phyloP scores from a whole-genome alignment of 1,284 basidiomycete species.

The Trametes polyzona region DNA sequence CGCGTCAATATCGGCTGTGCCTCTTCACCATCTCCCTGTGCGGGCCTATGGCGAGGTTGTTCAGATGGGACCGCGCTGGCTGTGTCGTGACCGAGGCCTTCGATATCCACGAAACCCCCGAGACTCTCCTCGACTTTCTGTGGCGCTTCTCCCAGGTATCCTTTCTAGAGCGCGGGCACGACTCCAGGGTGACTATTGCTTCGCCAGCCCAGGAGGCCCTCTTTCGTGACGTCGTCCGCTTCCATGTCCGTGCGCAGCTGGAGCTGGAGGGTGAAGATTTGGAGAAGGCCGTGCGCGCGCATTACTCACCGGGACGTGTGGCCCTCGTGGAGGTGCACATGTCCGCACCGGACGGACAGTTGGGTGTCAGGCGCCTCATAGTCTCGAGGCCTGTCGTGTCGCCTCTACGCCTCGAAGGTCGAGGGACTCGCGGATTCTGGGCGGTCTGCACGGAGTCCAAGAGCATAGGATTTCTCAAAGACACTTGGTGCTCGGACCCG shows the following conservation, averaged over 20 bases:
- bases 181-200: background rate
- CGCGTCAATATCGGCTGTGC: slow-evolving; percentile 4
- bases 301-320: slow-evolving; percentile 4
- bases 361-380: background rate
- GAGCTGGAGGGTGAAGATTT: background rate
- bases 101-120: slow-evolving; percentile 2
- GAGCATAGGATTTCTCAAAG: no score
- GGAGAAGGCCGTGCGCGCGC: background rate
- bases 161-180: background rate
- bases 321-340: background rate
- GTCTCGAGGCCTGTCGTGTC: slow-evolving; percentile 7
- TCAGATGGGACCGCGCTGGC: slow-evolving; percentile 12
- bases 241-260: slow-evolving; percentile 1
- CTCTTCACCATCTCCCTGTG: slow-evolving; percentile 3
- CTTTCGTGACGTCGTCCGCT: background rate
- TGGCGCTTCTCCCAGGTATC: slow-evolving; percentile 5
- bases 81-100: slow-evolving; percentile 6
- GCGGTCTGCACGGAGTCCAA: no score
- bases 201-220: slow-evolving; percentile 4
- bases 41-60: slow-evolving; percentile 1
- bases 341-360: background rate
- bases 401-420: background rate
- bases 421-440: slow-evolving; percentile 11
- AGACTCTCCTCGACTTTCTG: slow-evolving; percentile 2
- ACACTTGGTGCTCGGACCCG: no score